These are phyloP conservation scores for Didymella sp. DNA, from an alignment of 2,329 filamentous ascomycete species.

Conservation along the genomic window DNA sequence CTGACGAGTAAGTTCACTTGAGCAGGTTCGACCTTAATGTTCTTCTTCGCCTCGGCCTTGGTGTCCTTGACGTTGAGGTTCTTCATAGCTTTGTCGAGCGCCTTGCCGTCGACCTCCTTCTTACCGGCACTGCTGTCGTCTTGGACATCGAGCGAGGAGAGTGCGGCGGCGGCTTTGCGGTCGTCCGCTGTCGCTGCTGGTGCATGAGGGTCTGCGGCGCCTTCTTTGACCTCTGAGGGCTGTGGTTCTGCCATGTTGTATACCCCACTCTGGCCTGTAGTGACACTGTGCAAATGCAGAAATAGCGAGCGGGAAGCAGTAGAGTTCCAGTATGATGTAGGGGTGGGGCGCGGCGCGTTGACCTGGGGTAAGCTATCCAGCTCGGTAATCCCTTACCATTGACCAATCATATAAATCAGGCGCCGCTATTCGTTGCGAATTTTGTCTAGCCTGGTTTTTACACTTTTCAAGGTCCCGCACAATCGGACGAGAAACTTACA, in stretches of 20 bases:
- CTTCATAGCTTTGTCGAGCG: slow-evolving; percentile 75
- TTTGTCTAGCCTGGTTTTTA: not conserved
- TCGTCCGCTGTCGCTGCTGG: slow-evolving; percentile 70
- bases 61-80: slow-evolving; percentile 59
- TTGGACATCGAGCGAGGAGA: slow-evolving; percentile 70
- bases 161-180: slow-evolving; percentile 76
- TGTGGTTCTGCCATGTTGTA: slow-evolving; percentile 67
- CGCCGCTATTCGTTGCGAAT: slow-evolving; percentile 23
- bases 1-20: slow-evolving; percentile 74
- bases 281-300: too few species aligned
- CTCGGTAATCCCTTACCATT: slow-evolving; percentile 14
- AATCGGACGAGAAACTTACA: slow-evolving; percentile 10
- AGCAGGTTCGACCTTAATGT: slow-evolving; percentile 74
- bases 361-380: slow-evolving; percentile 3
- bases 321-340: slow-evolving; percentile 4
- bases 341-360: slow-evolving; percentile 19
- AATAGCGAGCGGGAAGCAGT: not conserved
- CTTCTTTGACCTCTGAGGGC: slow-evolving; percentile 64
- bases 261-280: slow-evolving; percentile 8
- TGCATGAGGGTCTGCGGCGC: slow-evolving; percentile 58
- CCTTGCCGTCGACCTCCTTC: slow-evolving; percentile 71
- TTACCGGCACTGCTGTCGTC: slow-evolving; percentile 58
- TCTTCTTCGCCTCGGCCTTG: slow-evolving; percentile 56
- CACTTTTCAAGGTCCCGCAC: slow-evolving; percentile 7
- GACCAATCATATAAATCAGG: slow-evolving; percentile 28